Percentiles rank a stretch among this genome's conserved stretches.
phyloP scores from a whole-genome alignment of 2,329 filamentous ascomycete genomes.

The Trichoderma sp. region DNA sequence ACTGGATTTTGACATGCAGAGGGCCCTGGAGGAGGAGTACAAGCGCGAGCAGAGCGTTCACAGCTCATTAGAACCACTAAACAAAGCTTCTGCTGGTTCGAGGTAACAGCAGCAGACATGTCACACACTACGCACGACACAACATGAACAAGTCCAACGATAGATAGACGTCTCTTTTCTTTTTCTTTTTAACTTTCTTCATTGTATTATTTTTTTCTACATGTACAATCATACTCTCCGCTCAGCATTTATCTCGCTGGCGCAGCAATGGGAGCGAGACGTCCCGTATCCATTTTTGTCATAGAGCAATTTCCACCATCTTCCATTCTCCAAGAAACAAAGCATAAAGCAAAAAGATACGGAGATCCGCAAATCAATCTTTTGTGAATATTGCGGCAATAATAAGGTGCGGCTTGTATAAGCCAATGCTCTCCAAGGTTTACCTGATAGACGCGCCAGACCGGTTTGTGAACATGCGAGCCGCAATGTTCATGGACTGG shows the following conservation, averaged over 20 bases:
- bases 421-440: slow-evolving; percentile 3
- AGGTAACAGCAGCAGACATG: slow-evolving; percentile 33
- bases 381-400: neutral
- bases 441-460: slow-evolving; percentile 71
- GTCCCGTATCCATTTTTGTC: slow-evolving; percentile 15
- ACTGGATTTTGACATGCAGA: slow-evolving; percentile 92
- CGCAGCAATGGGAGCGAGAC: slow-evolving; percentile 5
- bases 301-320: slow-evolving; percentile 10
- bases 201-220: slow-evolving; percentile 24
- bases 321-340: slow-evolving; percentile 1
- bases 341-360: neutral
- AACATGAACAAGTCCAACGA: neutral
- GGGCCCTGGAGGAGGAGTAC: slow-evolving; percentile 81
- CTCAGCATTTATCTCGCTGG: slow-evolving; percentile 16
- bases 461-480: slow-evolving; percentile 90
- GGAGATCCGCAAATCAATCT: neutral
- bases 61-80: slow-evolving; percentile 32
- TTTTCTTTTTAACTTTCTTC: neutral
- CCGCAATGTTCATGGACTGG: slow-evolving; percentile 96
- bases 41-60: slow-evolving; percentile 81
- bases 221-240: slow-evolving; percentile 23
- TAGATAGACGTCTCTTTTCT: neutral
- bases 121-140: neutral
- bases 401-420: slow-evolving; percentile 15
- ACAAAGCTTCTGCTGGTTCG: slow-evolving; percentile 17